These are phyloP conservation scores for Globisporangium barbulae DNA, from an alignment of 352 stramenopile genomes.

Conservation along the genomic window DNA sequence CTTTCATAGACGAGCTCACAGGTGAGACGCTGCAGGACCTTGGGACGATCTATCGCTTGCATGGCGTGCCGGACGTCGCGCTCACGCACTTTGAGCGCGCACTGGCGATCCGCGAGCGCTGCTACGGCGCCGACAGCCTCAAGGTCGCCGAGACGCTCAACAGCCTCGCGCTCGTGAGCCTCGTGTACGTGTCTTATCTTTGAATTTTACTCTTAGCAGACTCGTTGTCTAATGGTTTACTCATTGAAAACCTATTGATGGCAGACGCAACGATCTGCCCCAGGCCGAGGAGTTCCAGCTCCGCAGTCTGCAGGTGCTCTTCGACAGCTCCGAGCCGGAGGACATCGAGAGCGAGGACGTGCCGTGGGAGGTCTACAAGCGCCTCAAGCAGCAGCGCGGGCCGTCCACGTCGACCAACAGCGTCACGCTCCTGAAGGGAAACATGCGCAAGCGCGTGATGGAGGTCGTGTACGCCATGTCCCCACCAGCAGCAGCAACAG, in stretches of 20 bases:
- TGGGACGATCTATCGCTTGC: slow-evolving; percentile 65
- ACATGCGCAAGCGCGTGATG: slow-evolving; percentile 53
- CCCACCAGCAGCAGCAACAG: not conserved
- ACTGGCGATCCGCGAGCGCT: slow-evolving; percentile 38
- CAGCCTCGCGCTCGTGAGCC: slow-evolving; percentile 57
- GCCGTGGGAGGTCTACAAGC: slow-evolving; percentile 79
- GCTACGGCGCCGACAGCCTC: slow-evolving; percentile 49
- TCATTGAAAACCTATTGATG: not conserved
- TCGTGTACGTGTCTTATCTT: slow-evolving; percentile 27
- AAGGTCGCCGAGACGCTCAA: slow-evolving; percentile 81
- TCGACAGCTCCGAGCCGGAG: slow-evolving; percentile 50
- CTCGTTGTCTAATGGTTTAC: not conserved
- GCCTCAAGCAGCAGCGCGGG: slow-evolving; percentile 60
- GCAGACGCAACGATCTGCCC: slow-evolving; percentile 32
- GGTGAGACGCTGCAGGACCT: slow-evolving; percentile 63
- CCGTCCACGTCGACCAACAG: slow-evolving; percentile 58
- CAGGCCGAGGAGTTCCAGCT: slow-evolving; percentile 47
- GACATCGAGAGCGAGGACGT: slow-evolving; percentile 76
- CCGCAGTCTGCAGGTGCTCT: slow-evolving; percentile 52
- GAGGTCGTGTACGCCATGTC: slow-evolving; percentile 24
- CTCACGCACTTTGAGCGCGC: slow-evolving; percentile 60
- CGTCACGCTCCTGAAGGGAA: slow-evolving; percentile 58
- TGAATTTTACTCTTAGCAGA: not conserved
- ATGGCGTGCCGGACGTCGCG: slow-evolving; percentile 44
- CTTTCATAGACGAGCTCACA: slow-evolving; percentile 39